Evolutionary conservation across 768 basidiomycete genomes (phyloP).

Genomic region (Suillus subluteus): DNA sequence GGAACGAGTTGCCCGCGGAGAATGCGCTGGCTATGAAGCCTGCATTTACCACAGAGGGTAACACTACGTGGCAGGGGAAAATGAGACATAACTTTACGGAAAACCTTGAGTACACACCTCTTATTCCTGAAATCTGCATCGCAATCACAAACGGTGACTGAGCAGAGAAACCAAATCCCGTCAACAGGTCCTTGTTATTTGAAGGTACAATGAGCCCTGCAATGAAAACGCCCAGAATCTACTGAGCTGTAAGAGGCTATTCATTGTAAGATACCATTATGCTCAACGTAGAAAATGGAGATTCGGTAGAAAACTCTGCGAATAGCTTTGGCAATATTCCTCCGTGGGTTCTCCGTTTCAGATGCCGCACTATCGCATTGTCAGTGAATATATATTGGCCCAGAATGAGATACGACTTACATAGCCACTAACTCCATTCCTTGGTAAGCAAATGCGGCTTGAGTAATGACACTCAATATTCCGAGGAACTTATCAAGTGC

Average conservation of each 20-base stretch:
- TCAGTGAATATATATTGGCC: neutral
- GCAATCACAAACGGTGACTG: slow-evolving; percentile 85
- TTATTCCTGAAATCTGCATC: slow-evolving; percentile 68
- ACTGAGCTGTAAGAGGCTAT: neutral
- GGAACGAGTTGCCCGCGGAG: slow-evolving; percentile 68
- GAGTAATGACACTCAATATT: slow-evolving; percentile 52
- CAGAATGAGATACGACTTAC: slow-evolving; percentile 16
- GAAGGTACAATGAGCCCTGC: slow-evolving; percentile 79
- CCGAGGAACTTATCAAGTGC: slow-evolving; percentile 23
- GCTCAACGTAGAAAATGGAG: slow-evolving; percentile 68
- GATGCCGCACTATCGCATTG: slow-evolving; percentile 59
- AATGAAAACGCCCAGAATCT: slow-evolving; percentile 70
- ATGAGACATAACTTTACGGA: slow-evolving; percentile 13
- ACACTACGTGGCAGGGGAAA: slow-evolving; percentile 30
- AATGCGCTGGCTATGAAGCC: slow-evolving; percentile 72
- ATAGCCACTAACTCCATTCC: slow-evolving; percentile 52
- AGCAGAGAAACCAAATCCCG: slow-evolving; percentile 56
- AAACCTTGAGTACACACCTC: slow-evolving; percentile 36
- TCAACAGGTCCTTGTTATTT: slow-evolving; percentile 53
- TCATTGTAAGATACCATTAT: neutral
- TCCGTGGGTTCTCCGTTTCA: slow-evolving; percentile 76
- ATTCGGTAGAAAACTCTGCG: slow-evolving; percentile 81
- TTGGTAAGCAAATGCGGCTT: slow-evolving; percentile 59
- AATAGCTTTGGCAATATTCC: slow-evolving; percentile 77
- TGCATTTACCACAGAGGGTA: slow-evolving; percentile 73